A percentile compares a stretch with the other conserved stretches of the same genome.
Conservation (phyloP, 1,284 basidiomycete genomes). For the Vanrija pseudolonga region DNA sequence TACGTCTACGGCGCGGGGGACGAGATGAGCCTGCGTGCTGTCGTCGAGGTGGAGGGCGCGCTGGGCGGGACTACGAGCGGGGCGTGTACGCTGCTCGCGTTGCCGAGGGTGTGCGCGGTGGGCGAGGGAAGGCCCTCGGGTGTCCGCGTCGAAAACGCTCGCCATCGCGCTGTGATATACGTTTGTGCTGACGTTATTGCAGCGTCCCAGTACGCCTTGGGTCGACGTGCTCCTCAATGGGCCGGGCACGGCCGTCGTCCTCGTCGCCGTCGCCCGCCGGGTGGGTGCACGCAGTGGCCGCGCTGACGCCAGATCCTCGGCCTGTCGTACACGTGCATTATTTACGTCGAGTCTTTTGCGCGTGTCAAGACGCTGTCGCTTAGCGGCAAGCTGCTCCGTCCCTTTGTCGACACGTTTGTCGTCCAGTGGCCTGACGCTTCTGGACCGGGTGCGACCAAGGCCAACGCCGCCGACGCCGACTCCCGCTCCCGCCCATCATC, state of each 20-base stretch:
- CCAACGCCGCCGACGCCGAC: constrained; percentile 17
- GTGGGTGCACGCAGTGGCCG: constrained; percentile 53
- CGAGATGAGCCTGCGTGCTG: constrained; percentile 51
- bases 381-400: constrained; percentile 74
- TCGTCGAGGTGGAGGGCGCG: constrained; percentile 57
- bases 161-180: constrained; percentile 58
- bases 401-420: constrained; percentile 79
- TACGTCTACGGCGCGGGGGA: constrained; percentile 86
- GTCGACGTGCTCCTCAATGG: constrained; percentile 87
- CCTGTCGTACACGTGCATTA: constrained; percentile 64
- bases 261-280: constrained; percentile 69
- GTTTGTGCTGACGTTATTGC: constrained; percentile 54
- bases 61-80: neutral
- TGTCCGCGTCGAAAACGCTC: constrained; percentile 63
- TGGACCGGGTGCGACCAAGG: too few species aligned
- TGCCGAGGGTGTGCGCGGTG: constrained; percentile 80
- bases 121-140: constrained; percentile 67
- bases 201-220: constrained; percentile 49
- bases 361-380: constrained; percentile 78
- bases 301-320: constrained; percentile 63
- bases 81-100: constrained; percentile 55
- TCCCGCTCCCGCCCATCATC: neutral
- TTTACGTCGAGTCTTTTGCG: constrained; percentile 95
- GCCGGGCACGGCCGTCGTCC: constrained; percentile 85
- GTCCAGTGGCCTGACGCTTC: constrained; percentile 74